Evolutionary conservation across 1,284 basidiomycete species (phyloP).

Genomic region (Sanghuangporus weigelae): DNA sequence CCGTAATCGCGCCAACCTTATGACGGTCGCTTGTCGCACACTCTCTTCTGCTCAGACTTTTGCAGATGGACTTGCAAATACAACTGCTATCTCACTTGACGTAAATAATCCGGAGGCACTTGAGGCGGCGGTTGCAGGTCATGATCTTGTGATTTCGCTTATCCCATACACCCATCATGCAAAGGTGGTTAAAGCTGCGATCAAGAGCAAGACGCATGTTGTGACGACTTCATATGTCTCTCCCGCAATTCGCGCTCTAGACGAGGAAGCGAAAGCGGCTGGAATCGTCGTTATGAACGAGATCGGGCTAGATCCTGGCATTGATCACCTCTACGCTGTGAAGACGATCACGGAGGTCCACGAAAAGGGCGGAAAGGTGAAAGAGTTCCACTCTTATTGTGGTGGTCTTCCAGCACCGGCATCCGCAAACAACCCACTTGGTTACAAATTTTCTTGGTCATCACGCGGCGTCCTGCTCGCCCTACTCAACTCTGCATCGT

Average conservation of each 20-base stretch:
- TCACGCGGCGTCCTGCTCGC: conserved; percentile 95
- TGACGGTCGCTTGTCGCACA: conserved; percentile 90
- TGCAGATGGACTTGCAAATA: conserved; percentile 60
- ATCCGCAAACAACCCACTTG: conserved; percentile 90
- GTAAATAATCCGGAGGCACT: conserved; percentile 73
- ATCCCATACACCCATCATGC: conserved; percentile 96
- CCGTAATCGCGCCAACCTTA: conserved; percentile 74
- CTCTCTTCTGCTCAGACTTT: conserved; percentile 71
- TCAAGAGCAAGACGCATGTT: conserved; percentile 92
- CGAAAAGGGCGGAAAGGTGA: conserved; percentile 93
- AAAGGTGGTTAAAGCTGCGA: conserved; percentile 90
- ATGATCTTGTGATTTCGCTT: conserved; percentile 94
- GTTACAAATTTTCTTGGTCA: conserved; percentile 99
- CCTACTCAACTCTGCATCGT: conserved; percentile 89
- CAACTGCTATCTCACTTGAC: conserved; percentile 79
- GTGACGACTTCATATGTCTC: conserved; percentile 96
- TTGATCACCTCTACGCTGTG: conserved; percentile 94
- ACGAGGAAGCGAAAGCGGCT: conserved; percentile 79
- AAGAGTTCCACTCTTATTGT: conserved; percentile 94
- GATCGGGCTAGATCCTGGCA: conserved; percentile 95
- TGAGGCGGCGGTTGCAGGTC: conserved; percentile 74
- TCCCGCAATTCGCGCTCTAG: conserved; percentile 86
- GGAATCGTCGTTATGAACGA: conserved; percentile 98
- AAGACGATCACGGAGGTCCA: conserved; percentile 97
- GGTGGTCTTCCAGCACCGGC: conserved; percentile 93